phyloP scores from a whole-genome alignment of 192 early-diverging fungal genomes.

The Podila clonocystis region DNA sequence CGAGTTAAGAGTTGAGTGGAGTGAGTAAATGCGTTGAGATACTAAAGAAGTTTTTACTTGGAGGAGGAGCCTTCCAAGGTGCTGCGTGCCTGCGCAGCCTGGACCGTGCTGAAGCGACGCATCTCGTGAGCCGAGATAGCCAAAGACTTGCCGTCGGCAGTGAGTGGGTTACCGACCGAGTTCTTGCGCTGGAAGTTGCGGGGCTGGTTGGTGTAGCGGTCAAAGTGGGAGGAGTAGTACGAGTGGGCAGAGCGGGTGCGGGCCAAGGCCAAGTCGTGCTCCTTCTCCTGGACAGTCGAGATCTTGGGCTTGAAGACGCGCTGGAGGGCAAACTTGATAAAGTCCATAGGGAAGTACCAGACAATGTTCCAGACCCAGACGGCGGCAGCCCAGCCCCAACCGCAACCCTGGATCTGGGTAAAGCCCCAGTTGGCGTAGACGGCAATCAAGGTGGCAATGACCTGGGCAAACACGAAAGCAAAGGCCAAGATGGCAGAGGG shows the following conservation, averaged over 20 bases:
- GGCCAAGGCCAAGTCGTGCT: conserved; percentile 59
- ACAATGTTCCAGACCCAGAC: conserved; percentile 86
- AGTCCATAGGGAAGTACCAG: conserved; percentile 81
- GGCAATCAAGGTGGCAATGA: conserved; percentile 83
- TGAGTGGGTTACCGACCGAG: conserved; percentile 52
- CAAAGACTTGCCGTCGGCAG: conserved; percentile 64
- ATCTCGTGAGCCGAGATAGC: conserved; percentile 72
- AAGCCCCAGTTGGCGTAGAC: conserved; percentile 86
- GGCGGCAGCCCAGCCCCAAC: conserved; percentile 79
- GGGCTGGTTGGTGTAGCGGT: conserved; percentile 58
- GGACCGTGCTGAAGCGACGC: conserved; percentile 78
- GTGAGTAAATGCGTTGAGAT: not conserved
- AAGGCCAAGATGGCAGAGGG: conserved; percentile 72
- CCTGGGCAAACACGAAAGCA: conserved; percentile 77
- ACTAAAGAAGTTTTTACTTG: conserved; percentile 15
- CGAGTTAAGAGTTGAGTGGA: not conserved
- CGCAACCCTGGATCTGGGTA: conserved; percentile 75
- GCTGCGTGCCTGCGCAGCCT: conserved; percentile 67
- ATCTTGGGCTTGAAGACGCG: conserved; percentile 63
- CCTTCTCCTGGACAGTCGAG: conserved; percentile 27
- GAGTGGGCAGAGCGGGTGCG: conserved; percentile 71
- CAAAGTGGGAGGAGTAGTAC: conserved; percentile 70
- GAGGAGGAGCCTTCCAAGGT: conserved; percentile 44
- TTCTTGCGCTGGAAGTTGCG: conserved; percentile 57
- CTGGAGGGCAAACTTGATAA: conserved; percentile 81